phyloP scores from a whole-genome alignment of 805 yeast species.

The Groenewaldozyma tartarivorans region DNA sequence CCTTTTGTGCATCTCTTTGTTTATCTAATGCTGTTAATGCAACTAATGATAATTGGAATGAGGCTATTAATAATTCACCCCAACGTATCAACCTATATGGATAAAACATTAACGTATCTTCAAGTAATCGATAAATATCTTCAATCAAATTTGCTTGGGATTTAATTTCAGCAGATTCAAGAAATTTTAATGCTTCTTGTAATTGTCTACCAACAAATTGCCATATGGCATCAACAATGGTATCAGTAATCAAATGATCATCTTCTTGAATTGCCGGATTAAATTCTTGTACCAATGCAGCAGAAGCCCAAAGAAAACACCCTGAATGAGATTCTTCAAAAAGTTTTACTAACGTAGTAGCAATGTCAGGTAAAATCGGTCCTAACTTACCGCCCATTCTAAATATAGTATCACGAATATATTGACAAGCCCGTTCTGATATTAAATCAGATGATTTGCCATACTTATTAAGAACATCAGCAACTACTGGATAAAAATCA shows the following conservation, averaged over 20 bases:
- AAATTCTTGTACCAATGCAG: constrained; percentile 60
- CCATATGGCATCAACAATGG: constrained; percentile 55
- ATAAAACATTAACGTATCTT: constrained; percentile 67
- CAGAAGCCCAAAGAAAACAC: constrained; percentile 85
- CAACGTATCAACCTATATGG: constrained; percentile 43
- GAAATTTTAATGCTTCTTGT: constrained; percentile 40
- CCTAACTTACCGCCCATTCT: constrained; percentile 47
- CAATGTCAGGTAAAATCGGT: constrained; percentile 55
- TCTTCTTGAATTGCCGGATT: constrained; percentile 24
- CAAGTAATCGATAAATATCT: constrained; percentile 75
- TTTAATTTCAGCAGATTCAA: constrained; percentile 37
- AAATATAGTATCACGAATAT: constrained; percentile 56
- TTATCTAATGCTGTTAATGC: constrained; percentile 38
- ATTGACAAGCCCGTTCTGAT: constrained; percentile 66
- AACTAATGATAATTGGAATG: constrained; percentile 50
- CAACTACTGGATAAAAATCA: constrained; percentile 53
- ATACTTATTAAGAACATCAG: constrained; percentile 39
- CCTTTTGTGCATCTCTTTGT: constrained; percentile 61
- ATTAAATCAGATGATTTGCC: constrained; percentile 54
- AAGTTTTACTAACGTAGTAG: constrained; percentile 57
- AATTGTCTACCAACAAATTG: constrained; percentile 63
- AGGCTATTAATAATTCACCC: constrained; percentile 30
- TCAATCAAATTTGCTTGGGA: constrained; percentile 59
- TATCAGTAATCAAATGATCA: constrained; percentile 38
- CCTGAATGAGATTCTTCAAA: constrained; percentile 64